Base-by-base conservation (phyloP, 2,329 filamentous ascomycete species). In the Verticillium albo-atrum region DNA sequence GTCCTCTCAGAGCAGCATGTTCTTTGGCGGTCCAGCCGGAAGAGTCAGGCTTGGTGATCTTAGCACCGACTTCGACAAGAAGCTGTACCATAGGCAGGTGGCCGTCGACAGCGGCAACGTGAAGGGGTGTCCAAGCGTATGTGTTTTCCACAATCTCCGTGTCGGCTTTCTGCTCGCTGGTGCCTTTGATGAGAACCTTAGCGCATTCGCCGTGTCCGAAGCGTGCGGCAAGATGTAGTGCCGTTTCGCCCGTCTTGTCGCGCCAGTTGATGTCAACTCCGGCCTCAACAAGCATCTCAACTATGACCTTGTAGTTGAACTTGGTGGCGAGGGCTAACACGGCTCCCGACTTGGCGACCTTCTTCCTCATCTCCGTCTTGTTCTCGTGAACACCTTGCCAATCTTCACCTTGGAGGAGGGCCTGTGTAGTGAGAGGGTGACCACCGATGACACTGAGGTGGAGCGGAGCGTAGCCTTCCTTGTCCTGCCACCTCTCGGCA, bases 1-100 rank as follows among this genome's bases (percentile, higher is more conserved):
- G 93, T 0, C 95, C 95, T 71, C 95, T 83, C 56, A 99, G 77
- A 0, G 93, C 90, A 26, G 95, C 94, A 72, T 99, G 95, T 70
- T 99, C 95, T 70, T 89, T 92, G 1, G 93, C 89, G 3, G 90
- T 95, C 95, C 95, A 99, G 9, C 94, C 94, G 52, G 92, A 97
- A 1, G 89, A 89, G 72, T 99, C 95, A 6, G 82, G 77, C 60
- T 84, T 87, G 59, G 88, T 87, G 3, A 92, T 76, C 61, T 96
- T 86, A 0, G 92, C 91, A 1, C 91, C 91, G 25, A 89, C 89
- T 55, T 89, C 84, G 47, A 96, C 83, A 4, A 99, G 80, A 26
- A 95, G 79, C 68, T 92, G 83, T 1, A 90, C 90, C 47, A 97
- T 85, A 0, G 82, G 75, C 12, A 92, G 74, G 64, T 92, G 89